Evolutionary conservation across 2,329 filamentous ascomycete species (phyloP).

Genomic region (Cadophora sp.): DNA sequence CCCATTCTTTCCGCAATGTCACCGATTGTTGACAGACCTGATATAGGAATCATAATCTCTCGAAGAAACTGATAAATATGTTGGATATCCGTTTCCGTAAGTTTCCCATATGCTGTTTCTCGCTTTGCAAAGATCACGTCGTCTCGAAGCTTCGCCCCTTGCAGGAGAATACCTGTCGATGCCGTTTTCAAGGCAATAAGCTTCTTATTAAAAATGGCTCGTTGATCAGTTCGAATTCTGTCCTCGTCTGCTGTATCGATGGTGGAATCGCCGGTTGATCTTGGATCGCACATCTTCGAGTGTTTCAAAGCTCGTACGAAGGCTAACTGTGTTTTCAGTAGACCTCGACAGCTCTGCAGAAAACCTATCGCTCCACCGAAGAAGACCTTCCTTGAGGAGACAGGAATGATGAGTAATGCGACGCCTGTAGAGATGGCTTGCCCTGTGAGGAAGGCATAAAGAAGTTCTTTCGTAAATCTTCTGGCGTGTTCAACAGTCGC

Average conservation of each 20-base stretch:
- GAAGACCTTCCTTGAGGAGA: conserved; percentile 68
- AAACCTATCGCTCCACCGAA: conserved; percentile 65
- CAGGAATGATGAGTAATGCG: conserved; percentile 68
- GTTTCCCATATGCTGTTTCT: conserved; percentile 71
- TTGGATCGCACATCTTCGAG: conserved; percentile 58
- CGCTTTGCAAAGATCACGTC: conserved; percentile 76
- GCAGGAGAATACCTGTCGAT: conserved; percentile 57
- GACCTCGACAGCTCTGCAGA: conserved; percentile 60
- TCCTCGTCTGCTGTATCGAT: neutral
- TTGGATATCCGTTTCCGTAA: conserved; percentile 69
- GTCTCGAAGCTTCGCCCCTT: conserved; percentile 68
- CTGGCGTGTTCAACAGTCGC: conserved; percentile 59
- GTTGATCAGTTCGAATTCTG: neutral
- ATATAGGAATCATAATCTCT: conserved; percentile 66
- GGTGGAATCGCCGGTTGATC: conserved; percentile 42
- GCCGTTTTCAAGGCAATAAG: conserved; percentile 49
- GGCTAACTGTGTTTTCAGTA: conserved; percentile 62
- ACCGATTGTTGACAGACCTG: conserved; percentile 71
- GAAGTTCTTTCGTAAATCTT: conserved; percentile 60
- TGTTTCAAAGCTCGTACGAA: conserved; percentile 69
- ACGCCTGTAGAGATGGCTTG: conserved; percentile 63
- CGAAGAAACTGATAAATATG: conserved; percentile 64
- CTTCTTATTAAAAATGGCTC: conserved; percentile 16
- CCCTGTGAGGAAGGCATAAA: conserved; percentile 55
- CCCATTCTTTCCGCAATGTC: conserved; percentile 73